Base-by-base conservation (phyloP, 805 yeast genomes). In the Wickerhamomyces ciferrii region DNA sequence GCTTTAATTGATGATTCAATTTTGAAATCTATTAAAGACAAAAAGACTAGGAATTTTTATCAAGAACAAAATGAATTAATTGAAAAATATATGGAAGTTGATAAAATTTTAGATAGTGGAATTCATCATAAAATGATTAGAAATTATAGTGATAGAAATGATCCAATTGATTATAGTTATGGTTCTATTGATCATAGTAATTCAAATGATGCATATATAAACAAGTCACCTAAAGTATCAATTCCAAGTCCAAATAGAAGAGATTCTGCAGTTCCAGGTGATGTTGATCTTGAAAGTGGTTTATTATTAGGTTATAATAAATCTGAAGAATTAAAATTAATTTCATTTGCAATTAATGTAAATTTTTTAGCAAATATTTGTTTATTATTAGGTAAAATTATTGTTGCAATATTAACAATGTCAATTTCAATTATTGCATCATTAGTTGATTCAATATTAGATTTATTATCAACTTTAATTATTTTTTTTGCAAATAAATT, bases 401-500 rank as follows among this genome's bases (percentile, higher is more conserved):
- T 73, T 13, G 88, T 84, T 21, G 79, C 82, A 1, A 50, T 78
- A n/a, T 65, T 81, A 58, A 82, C 92, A 0, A 74, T 70, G 58
- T 87, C 95, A 11, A 77, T 87, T 52, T 85, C 94, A 7, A 78
- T 87, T 42, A 69, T 86, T 43, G 95, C 95, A 0, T 85, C 94
- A 1, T 73, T 86, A 51, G 83, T 87, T 37, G 95, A 86, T 65
- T 85, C 92, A 2, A 69, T 80, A 0, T 72, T 86, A 51, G 95
- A 87, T 57, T 81, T 86, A 45, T 62, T 86, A 46, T 84, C 91
- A 17, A 86, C 94, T 0, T 67, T 83, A 48, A 86, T 87, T 53
- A 87, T 87, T 43, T 85, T 71, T 65, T 60, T 76, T 41, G 78
- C 86, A 44, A 81, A 85, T 52, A 67, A 66, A 49, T 65, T 75